Conservation (phyloP, 345 rosid genomes). For the Acer campestre region DNA sequence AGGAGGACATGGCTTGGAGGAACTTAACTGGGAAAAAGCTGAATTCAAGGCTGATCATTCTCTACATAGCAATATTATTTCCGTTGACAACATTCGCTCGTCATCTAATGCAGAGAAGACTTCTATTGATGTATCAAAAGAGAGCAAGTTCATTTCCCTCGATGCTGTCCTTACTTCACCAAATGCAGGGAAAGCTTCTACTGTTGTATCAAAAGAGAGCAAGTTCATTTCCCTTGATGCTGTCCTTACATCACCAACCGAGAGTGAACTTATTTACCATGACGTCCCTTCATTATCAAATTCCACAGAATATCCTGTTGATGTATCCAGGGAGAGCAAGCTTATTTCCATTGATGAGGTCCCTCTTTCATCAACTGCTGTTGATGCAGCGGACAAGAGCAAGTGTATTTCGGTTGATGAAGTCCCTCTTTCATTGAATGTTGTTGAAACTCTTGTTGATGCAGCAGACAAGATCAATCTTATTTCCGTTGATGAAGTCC, state of each 20-base stretch:
- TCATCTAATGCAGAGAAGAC: constrained; percentile 25
- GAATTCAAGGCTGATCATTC: constrained; percentile 23
- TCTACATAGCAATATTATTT: constrained; percentile 41
- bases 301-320: constrained; percentile 16
- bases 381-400: constrained; percentile 19
- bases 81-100: constrained; percentile 35
- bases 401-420: constrained; percentile 25
- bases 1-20: constrained; percentile 38
- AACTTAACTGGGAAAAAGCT: constrained; percentile 39
- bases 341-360: constrained; percentile 26
- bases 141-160: constrained; percentile 24
- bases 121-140: constrained; percentile 29
- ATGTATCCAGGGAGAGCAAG: constrained; percentile 23
- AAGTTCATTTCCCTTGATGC: constrained; percentile 18
- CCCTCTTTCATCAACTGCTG: constrained; percentile 21
- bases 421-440: constrained; percentile 23
- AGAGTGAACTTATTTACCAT: constrained; percentile 25
- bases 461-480: constrained; percentile 3
- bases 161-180: constrained; percentile 29
- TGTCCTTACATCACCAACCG: constrained; percentile 25
- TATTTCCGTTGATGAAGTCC: constrained; percentile 30
- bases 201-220: constrained; percentile 24
- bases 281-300: constrained; percentile 14
- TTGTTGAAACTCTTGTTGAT: constrained; percentile 31
- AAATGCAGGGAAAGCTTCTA: constrained; percentile 12